Conservation (phyloP, 208 protist genomes). For the Leptomonas pyrrhocoris region DNA sequence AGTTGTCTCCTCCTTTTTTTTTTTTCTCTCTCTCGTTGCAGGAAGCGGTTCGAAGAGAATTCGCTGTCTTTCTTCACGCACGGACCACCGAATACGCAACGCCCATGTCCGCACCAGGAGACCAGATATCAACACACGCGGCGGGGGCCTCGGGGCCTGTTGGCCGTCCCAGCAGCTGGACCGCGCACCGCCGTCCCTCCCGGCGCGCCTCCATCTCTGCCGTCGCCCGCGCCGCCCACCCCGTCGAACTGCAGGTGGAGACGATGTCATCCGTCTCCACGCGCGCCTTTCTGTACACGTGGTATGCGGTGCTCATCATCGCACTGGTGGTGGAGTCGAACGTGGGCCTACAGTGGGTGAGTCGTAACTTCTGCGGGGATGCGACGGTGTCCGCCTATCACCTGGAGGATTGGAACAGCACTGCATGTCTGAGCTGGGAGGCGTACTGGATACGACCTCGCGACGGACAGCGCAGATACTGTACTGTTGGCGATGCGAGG, state of each 20-base stretch:
- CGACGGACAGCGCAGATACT: not conserved
- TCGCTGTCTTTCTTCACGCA: not conserved
- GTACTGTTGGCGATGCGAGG: not conserved
- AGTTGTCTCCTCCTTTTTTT: no score
- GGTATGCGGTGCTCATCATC: conserved; percentile 66
- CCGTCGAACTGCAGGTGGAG: conserved; percentile 73
- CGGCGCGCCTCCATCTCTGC: conserved; percentile 2
- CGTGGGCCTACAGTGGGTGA: conserved; percentile 70
- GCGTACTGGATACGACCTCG: conserved; percentile 27
- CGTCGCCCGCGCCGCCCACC: not conserved
- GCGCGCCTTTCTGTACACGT: conserved; percentile 63
- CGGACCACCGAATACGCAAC: not conserved
- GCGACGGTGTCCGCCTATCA: conserved; percentile 42
- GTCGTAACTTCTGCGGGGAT: conserved; percentile 58
- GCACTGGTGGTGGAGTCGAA: conserved; percentile 62
- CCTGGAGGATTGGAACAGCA: conserved; percentile 65
- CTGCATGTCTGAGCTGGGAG: conserved; percentile 29
- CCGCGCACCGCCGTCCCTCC: not conserved
- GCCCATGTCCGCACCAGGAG: conserved; percentile 1
- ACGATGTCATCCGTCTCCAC: conserved; percentile 61
- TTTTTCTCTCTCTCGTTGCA: no score
- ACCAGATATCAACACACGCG: no score
- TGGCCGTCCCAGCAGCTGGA: not conserved
- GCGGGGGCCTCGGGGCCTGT: not conserved
- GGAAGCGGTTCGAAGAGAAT: no score